A percentile compares a stretch with the other conserved stretches of the same genome.
Evolutionary conservation across 208 protist genomes (phyloP).

Genomic region (Trypanosoma mega): DNA sequence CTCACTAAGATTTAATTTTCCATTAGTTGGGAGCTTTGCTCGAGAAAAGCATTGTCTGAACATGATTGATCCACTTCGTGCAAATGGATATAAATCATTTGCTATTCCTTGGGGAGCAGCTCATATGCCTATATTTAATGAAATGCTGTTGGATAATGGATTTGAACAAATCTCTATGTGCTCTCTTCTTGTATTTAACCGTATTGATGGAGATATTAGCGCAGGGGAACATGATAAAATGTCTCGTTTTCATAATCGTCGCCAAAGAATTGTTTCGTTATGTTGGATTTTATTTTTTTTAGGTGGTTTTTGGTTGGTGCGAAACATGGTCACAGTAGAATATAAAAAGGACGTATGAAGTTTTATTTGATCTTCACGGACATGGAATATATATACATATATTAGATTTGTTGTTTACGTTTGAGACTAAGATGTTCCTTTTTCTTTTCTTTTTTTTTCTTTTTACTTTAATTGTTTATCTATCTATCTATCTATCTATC

Average conservation of each 20-base stretch:
- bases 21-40: slow-evolving; percentile 60
- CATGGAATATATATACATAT: slow-evolving; percentile 4
- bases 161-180: slow-evolving; percentile 73
- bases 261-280: slow-evolving; percentile 19
- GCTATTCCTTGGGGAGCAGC: slow-evolving; percentile 83
- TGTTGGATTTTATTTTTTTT: slow-evolving; percentile 32
- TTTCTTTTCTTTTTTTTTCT: slow-evolving; percentile 6
- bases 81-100: slow-evolving; percentile 74
- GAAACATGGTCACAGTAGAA: slow-evolving; percentile 39
- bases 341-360: slow-evolving; percentile 23
- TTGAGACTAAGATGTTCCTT: too few relatives aligned
- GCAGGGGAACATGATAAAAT: slow-evolving; percentile 66
- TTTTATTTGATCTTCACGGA: too few relatives aligned
- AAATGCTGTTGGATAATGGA: slow-evolving; percentile 83
- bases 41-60: slow-evolving; percentile 81
- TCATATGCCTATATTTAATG: slow-evolving; percentile 85
- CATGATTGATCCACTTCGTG: slow-evolving; percentile 64
- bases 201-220: slow-evolving; percentile 65
- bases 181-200: slow-evolving; percentile 58
- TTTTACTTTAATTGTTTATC: slow-evolving; percentile 15
- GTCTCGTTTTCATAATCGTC: slow-evolving; percentile 38
- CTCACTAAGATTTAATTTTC: slow-evolving; percentile 73
- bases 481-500: slow-evolving; percentile 13
- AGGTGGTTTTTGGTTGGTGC: slow-evolving; percentile 25
- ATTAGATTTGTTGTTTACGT: background rate